phyloP scores from a whole-genome alignment of 2,329 filamentous ascomycete genomes.

The Aspergillus sp. region DNA sequence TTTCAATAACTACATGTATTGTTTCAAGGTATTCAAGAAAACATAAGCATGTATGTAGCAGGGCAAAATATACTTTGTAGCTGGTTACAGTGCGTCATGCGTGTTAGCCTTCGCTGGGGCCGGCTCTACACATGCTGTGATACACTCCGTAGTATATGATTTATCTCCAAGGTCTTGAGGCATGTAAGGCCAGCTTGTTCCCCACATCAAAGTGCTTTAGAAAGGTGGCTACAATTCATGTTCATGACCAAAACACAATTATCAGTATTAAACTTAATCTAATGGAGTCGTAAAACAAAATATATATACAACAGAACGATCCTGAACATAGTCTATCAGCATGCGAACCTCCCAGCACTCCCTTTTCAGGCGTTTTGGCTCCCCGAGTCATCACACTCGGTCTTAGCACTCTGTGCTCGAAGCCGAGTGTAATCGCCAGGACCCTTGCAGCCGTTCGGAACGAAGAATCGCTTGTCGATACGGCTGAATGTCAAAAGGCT shows the following conservation, averaged over 20 bases:
- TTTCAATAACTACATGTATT: not conserved
- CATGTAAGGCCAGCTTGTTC: not conserved
- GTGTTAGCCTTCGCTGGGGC: not conserved
- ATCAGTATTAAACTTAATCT: no score
- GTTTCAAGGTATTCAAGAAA: not conserved
- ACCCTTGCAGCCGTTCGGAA: constrained; percentile 61
- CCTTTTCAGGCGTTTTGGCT: not conserved
- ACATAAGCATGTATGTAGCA: not conserved
- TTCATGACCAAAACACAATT: no score
- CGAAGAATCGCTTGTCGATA: constrained; percentile 72
- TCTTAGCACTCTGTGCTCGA: not conserved
- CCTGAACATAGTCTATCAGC: not conserved
- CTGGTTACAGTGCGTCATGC: not conserved
- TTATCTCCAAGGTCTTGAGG: not conserved
- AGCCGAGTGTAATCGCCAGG: constrained; percentile 29
- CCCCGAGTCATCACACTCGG: not conserved
- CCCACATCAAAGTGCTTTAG: no score
- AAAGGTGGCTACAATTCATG: no score
- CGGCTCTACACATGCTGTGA: not conserved
- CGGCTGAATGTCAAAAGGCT: constrained; percentile 65
- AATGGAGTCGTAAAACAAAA: no score
- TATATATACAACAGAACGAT: no score
- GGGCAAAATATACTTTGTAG: not conserved
- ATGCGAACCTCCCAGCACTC: not conserved
- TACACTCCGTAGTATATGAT: not conserved